Evolutionary conservation across 2,329 filamentous ascomycete species (phyloP).

Genomic region (Colletotrichum spinosum): DNA sequence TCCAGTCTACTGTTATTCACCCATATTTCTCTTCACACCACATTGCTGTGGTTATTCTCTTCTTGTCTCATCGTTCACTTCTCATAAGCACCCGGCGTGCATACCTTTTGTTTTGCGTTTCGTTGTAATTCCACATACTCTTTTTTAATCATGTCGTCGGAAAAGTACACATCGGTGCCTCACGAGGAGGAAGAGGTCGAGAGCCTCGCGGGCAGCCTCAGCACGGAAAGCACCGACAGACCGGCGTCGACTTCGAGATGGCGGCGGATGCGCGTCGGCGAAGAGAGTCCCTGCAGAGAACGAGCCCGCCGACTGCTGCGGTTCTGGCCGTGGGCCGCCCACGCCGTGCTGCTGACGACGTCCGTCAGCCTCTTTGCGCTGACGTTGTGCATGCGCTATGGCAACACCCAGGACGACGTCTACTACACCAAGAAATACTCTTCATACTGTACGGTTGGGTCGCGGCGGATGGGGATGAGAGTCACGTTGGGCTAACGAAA

Average conservation of each 20-base stretch:
- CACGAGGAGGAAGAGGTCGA: slow-evolving; percentile 40
- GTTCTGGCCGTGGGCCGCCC: slow-evolving; percentile 54
- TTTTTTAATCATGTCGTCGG: slow-evolving; percentile 34
- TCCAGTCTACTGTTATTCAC: neutral
- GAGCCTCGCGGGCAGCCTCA: slow-evolving; percentile 36
- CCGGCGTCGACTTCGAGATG: slow-evolving; percentile 19
- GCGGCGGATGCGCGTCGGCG: slow-evolving; percentile 38
- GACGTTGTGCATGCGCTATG: slow-evolving; percentile 52
- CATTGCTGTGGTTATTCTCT: neutral
- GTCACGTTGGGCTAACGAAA: slow-evolving; percentile 3
- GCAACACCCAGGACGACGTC: slow-evolving; percentile 46
- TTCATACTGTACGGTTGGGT: slow-evolving; percentile 53
- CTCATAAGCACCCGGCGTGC: slow-evolving; percentile 36
- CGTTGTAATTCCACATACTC: neutral
- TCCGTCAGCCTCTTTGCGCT: slow-evolving; percentile 55
- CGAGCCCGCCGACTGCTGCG: slow-evolving; percentile 41
- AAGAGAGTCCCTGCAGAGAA: slow-evolving; percentile 41
- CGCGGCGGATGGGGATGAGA: neutral
- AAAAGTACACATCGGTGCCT: slow-evolving; percentile 36
- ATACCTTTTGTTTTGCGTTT: neutral
- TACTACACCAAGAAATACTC: slow-evolving; percentile 54
- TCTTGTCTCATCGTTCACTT: neutral
- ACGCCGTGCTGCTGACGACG: slow-evolving; percentile 52
- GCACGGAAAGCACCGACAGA: slow-evolving; percentile 25
- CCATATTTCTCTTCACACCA: slow-evolving; percentile 1